phyloP scores from a whole-genome alignment of 495 filamentous ascomycete genomes.

The Emericellopsis terricola region DNA sequence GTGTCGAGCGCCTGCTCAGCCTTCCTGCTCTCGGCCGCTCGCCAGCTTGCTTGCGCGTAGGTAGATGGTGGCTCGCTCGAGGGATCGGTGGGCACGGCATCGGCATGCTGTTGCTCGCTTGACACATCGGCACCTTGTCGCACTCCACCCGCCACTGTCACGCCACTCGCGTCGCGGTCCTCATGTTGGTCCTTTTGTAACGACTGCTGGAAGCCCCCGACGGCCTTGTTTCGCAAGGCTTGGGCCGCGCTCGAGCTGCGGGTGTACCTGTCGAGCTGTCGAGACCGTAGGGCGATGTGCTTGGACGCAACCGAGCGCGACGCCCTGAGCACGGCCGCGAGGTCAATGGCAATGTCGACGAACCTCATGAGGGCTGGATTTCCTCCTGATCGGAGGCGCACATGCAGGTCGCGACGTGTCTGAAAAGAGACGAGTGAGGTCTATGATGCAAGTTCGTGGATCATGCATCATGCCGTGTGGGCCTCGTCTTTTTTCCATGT shows the following conservation, averaged over 20 bases:
- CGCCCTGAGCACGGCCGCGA: slow-evolving; percentile 60
- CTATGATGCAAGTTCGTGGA: no score
- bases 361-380: slow-evolving; percentile 28
- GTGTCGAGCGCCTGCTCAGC: slow-evolving; percentile 1
- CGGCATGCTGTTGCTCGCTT: neutral
- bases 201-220: neutral
- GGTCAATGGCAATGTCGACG: slow-evolving; percentile 48
- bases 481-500: no score
- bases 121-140: neutral
- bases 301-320: slow-evolving; percentile 59
- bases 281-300: slow-evolving; percentile 58
- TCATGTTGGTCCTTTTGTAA: neutral
- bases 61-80: neutral
- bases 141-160: neutral
- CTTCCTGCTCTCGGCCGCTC: neutral
- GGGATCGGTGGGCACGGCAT: neutral
- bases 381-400: no score
- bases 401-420: neutral
- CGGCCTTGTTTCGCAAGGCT: slow-evolving; percentile 28
- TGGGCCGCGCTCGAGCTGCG: slow-evolving; percentile 59
- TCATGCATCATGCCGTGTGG: no score
- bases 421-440: neutral
- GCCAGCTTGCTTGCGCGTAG: neutral
- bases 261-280: slow-evolving; percentile 63
- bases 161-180: neutral